Percentiles rank a stretch among this genome's conserved stretches.
Conservation (phyloP, 352 stramenopile species). For the Phytophthora vignae region DNA sequence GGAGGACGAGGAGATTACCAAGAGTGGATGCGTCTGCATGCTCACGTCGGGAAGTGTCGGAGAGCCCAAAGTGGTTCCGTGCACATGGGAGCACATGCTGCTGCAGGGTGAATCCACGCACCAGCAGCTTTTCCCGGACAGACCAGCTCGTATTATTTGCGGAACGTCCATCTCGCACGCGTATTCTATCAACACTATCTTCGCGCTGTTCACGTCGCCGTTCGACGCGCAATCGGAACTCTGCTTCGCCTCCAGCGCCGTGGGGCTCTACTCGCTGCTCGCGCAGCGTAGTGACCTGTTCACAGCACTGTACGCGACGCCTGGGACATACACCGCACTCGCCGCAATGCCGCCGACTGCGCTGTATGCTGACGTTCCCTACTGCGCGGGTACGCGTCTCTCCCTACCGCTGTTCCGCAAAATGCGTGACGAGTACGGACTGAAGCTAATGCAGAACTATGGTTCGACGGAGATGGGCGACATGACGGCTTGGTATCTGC, state of each 20-base stretch:
- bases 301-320: slow-evolving; percentile 79
- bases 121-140: slow-evolving; percentile 73
- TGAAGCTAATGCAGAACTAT: slow-evolving; percentile 88
- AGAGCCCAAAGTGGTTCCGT: slow-evolving; percentile 78
- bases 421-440: slow-evolving; percentile 64
- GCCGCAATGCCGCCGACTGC: slow-evolving; percentile 53
- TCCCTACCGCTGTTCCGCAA: slow-evolving; percentile 58
- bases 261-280: slow-evolving; percentile 62
- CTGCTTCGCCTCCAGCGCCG: slow-evolving; percentile 64
- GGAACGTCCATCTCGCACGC: slow-evolving; percentile 86
- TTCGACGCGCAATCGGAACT: slow-evolving; percentile 72
- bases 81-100: slow-evolving; percentile 78
- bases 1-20: slow-evolving; percentile 33
- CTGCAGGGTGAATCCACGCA: slow-evolving; percentile 84
- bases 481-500: slow-evolving; percentile 75
- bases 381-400: slow-evolving; percentile 76
- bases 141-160: slow-evolving; percentile 71
- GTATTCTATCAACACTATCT: slow-evolving; percentile 89
- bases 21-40: slow-evolving; percentile 69
- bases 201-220: slow-evolving; percentile 77
- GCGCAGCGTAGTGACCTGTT: slow-evolving; percentile 45
- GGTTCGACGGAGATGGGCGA: slow-evolving; percentile 86
- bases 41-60: slow-evolving; percentile 88
- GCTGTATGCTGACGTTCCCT: slow-evolving; percentile 75
- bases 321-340: slow-evolving; percentile 81